These are phyloP conservation scores for Cercospora sp. DNA, from an alignment of 2,329 filamentous ascomycete genomes.

Conservation along the genomic window DNA sequence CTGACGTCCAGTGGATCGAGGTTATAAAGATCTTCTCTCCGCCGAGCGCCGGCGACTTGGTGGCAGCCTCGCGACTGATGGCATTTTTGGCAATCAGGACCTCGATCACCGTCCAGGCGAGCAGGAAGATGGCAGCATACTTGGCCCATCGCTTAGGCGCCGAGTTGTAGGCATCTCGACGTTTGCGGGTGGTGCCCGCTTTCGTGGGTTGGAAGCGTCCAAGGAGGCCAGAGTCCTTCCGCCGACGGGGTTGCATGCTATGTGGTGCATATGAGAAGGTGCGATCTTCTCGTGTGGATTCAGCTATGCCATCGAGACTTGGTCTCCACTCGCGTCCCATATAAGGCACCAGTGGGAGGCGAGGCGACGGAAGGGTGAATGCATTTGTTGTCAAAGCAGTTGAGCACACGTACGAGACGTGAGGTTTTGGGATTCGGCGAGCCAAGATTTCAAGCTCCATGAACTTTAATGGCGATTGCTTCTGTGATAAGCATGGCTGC, in stretches of 20 bases:
- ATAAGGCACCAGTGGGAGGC: background rate
- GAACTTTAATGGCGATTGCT: background rate
- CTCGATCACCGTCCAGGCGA: conserved; percentile 29
- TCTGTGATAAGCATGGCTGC: background rate
- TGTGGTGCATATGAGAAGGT: conserved; percentile 11
- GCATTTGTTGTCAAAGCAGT: background rate
- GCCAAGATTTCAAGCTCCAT: conserved; percentile 4
- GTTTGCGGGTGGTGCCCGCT: conserved; percentile 1
- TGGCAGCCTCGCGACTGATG: conserved; percentile 19
- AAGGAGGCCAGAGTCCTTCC: conserved; percentile 11
- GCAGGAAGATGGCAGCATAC: conserved; percentile 21
- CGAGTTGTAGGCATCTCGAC: conserved; percentile 2
- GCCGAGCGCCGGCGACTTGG: conserved; percentile 22
- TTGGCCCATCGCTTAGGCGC: conserved; percentile 16
- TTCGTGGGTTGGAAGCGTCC: conserved; percentile 8
- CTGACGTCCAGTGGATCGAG: conserved; percentile 69
- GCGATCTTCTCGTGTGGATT: conserved; percentile 14
- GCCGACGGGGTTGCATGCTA: conserved; percentile 12
- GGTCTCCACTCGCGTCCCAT: conserved; percentile 15
- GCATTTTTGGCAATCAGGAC: conserved; percentile 25
- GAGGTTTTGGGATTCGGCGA: background rate
- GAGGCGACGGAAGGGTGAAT: background rate
- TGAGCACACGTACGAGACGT: background rate
- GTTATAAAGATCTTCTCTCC: conserved; percentile 61
- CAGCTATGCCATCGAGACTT: conserved; percentile 14